A percentile compares a stretch with the other conserved stretches of the same genome.
Conservation (phyloP, 306 rosid genomes). For the Canavalia ensiformis region DNA sequence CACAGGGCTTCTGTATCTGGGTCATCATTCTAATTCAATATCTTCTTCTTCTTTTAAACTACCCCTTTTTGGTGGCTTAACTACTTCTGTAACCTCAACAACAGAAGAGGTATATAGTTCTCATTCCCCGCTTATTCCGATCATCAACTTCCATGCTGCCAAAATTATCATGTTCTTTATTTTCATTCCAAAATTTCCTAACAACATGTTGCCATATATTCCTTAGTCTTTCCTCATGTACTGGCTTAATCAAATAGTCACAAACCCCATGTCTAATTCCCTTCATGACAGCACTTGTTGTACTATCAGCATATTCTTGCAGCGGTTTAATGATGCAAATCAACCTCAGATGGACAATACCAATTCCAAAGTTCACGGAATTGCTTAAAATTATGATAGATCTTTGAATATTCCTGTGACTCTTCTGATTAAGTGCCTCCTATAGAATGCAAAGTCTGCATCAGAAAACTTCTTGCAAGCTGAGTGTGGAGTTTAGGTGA, state of each 20-base stretch:
- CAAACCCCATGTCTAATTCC: constrained; percentile 83
- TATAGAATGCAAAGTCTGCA: constrained; percentile 67
- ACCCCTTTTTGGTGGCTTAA: constrained; percentile 61
- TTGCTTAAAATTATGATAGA: constrained; percentile 81
- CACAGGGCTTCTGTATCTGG: constrained; percentile 81
- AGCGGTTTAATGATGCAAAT: constrained; percentile 93
- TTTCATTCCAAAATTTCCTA: constrained; percentile 65
- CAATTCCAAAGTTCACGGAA: constrained; percentile 80
- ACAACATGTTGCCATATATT: constrained; percentile 87
- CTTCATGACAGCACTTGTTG: constrained; percentile 75
- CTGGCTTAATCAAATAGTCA: constrained; percentile 79
- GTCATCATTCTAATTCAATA: constrained; percentile 57
- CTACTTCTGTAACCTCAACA: constrained; percentile 62
- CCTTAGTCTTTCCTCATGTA: constrained; percentile 73
- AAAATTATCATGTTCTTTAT: constrained; percentile 68
- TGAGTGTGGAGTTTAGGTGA: constrained; percentile 48
- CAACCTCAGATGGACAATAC: constrained; percentile 84
- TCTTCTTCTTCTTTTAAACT: constrained; percentile 69
- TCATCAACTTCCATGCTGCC: constrained; percentile 68
- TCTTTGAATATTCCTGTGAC: constrained; percentile 71
- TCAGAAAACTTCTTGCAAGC: constrained; percentile 62
- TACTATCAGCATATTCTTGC: constrained; percentile 70
- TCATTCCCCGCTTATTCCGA: constrained; percentile 55
- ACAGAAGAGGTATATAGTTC: constrained; percentile 63
- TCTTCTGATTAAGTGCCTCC: constrained; percentile 69